A percentile compares a stretch with the other conserved stretches of the same genome.
Evolutionary conservation across 106 monocot genomes (phyloP).

Genomic region (Allium fistulosum): DNA sequence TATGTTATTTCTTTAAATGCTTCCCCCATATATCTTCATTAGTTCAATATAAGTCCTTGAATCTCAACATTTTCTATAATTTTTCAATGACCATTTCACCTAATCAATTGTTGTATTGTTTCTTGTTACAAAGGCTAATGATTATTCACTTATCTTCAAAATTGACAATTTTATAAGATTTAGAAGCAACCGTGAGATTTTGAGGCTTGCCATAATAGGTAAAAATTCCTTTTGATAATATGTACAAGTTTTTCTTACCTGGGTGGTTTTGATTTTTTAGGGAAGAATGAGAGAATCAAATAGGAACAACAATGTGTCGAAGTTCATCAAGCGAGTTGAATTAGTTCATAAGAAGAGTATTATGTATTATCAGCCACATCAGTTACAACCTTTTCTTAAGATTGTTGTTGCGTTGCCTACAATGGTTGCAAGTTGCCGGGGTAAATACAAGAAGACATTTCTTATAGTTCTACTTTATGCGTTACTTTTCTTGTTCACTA

Average conservation of each 20-base stretch:
- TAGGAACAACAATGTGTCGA: conserved; percentile 77
- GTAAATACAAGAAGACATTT: conserved; percentile 23
- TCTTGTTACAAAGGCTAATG: too few relatives aligned
- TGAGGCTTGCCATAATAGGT: background rate
- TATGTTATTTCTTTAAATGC: background rate
- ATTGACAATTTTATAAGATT: too few relatives aligned
- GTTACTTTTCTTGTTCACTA: too few relatives aligned
- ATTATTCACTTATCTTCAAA: too few relatives aligned
- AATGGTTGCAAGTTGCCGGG: conserved; percentile 96
- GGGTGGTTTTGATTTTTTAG: conserved; percentile 18
- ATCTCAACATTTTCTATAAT: too few relatives aligned
- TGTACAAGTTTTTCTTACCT: background rate
- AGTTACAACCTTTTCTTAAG: conserved; percentile 72
- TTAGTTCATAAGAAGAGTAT: conserved; percentile 90
- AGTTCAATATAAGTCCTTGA: too few relatives aligned
- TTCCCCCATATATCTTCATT: too few relatives aligned
- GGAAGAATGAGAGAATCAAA: conserved; percentile 89
- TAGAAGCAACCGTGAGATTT: background rate
- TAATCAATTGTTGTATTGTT: too few relatives aligned
- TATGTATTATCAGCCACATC: conserved; percentile 87
- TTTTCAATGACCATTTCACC: too few relatives aligned
- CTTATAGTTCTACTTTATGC: too few relatives aligned
- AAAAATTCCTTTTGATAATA: too few relatives aligned
- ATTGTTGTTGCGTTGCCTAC: conserved; percentile 92
- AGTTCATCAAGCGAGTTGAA: conserved; percentile 70